phyloP scores from a whole-genome alignment of 352 stramenopile species.

The Phytophthora rubi region DNA sequence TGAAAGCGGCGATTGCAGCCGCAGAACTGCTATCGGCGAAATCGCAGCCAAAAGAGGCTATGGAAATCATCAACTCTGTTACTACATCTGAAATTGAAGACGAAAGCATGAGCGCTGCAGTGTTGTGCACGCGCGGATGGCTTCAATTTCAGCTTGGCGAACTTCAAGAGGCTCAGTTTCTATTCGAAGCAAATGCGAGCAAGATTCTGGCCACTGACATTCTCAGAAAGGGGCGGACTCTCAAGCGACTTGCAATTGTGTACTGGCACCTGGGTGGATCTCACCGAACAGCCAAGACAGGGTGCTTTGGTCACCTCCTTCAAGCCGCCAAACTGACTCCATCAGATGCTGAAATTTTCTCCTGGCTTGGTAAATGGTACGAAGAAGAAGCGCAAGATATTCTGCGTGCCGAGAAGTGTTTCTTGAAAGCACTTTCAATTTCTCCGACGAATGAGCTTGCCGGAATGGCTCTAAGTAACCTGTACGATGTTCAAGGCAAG shows the following conservation, averaged over 20 bases:
- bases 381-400: conserved; percentile 61
- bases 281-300: conserved; percentile 57
- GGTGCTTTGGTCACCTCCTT: conserved; percentile 70
- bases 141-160: conserved; percentile 51
- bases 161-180: conserved; percentile 36
- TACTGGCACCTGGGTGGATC: conserved; percentile 73
- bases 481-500: conserved; percentile 74
- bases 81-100: conserved; percentile 24
- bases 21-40: conserved; percentile 57
- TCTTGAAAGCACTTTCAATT: conserved; percentile 80
- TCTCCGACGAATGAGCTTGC: conserved; percentile 59
- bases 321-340: conserved; percentile 79
- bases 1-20: conserved; percentile 48
- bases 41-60: conserved; percentile 37
- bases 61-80: conserved; percentile 39
- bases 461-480: conserved; percentile 63
- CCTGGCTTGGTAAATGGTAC: conserved; percentile 83
- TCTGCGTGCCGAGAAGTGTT: conserved; percentile 85
- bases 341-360: conserved; percentile 71
- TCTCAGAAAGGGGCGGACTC: conserved; percentile 33
- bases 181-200: conserved; percentile 47
- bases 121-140: conserved; percentile 55
- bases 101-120: conserved; percentile 23
- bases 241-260: conserved; percentile 81
- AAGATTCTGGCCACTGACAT: conserved; percentile 32